Conservation (phyloP, 176 grass and related monocot genomes). For the Metroxylon sagu region DNA sequence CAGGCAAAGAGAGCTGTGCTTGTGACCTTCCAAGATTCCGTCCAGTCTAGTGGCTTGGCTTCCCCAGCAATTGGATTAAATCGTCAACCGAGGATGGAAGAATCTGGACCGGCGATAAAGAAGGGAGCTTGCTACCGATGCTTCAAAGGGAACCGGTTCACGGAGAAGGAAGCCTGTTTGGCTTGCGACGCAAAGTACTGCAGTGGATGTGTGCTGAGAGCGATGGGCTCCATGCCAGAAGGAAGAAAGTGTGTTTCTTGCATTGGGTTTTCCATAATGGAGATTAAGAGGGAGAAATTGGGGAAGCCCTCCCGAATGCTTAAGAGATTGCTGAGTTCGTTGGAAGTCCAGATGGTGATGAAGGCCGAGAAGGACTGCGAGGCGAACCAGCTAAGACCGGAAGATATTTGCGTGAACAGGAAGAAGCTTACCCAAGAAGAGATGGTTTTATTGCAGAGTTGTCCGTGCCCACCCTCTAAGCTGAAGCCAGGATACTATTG, state of each 20-base stretch:
- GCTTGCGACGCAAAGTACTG: constrained; percentile 81
- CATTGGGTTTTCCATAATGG: constrained; percentile 60
- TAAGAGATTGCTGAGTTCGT: constrained; percentile 54
- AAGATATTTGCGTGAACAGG: constrained; percentile 70
- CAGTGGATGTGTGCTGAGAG: constrained; percentile 45
- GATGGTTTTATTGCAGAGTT: constrained; percentile 54
- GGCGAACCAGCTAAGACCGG: constrained; percentile 62
- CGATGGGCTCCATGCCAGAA: constrained; percentile 97
- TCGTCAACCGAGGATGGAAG: constrained; percentile 4
- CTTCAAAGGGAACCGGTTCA: constrained; percentile 58
- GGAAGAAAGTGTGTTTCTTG: constrained; percentile 70
- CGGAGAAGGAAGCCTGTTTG: constrained; percentile 63
- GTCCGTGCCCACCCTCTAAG: constrained; percentile 48
- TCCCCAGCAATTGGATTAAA: constrained; percentile 18
- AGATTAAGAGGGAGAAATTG: constrained; percentile 45
- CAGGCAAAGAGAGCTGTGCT: constrained; percentile 9
- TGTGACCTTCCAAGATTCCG: constrained; percentile 12
- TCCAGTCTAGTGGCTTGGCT: constrained; percentile 30
- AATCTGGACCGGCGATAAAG: constrained; percentile 6
- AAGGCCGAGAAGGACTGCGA: constrained; percentile 61
- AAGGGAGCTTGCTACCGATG: constrained; percentile 60
- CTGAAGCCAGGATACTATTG: constrained; percentile 80
- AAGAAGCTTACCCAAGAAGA: constrained; percentile 53
- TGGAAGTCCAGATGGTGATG: constrained; percentile 76
- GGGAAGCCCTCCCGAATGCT: constrained; percentile 61